phyloP scores from a whole-genome alignment of 768 basidiomycete species.

The Trametes villosa region DNA sequence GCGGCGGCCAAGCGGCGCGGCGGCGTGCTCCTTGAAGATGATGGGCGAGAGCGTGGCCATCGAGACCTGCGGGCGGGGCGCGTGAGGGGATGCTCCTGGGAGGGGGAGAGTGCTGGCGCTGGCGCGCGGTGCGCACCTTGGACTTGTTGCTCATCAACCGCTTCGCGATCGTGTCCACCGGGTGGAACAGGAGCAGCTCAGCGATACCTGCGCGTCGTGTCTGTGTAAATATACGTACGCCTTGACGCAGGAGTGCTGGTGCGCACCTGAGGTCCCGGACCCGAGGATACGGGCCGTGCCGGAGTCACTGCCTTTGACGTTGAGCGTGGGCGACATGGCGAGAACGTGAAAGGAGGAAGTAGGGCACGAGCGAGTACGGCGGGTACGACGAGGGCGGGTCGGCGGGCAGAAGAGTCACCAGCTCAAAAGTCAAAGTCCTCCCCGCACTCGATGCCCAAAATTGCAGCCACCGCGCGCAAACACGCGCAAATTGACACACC shows the following conservation, averaged over 20 bases:
- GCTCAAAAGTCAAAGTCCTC: neutral
- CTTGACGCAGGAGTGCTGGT: neutral
- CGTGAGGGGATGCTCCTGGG: neutral
- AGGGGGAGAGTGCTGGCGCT: neutral
- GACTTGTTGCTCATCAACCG: conserved; percentile 97
- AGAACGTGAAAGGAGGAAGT: conserved; percentile 2
- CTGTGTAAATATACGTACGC: neutral
- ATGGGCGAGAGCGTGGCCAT: conserved; percentile 67
- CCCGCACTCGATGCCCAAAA: neutral
- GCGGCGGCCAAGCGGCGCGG: conserved; percentile 65
- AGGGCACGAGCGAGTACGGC: conserved; percentile 2
- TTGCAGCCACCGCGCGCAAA: conserved; percentile 21
- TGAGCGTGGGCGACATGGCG: conserved; percentile 52
- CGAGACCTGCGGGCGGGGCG: conserved; percentile 53
- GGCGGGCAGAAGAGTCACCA: neutral
- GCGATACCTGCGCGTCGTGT: conserved; percentile 69
- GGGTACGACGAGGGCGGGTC: neutral
- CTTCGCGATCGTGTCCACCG: conserved; percentile 98
- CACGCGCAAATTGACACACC: conserved; percentile 1
- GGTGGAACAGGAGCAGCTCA: conserved; percentile 94
- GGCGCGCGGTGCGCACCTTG: conserved; percentile 51
- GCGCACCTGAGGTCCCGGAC: conserved; percentile 87
- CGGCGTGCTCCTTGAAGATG: conserved; percentile 86
- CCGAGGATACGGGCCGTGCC: conserved; percentile 89
- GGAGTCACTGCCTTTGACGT: conserved; percentile 72